Evolutionary conservation across 192 early-diverging fungal genomes (phyloP).

Genomic region (Phycomyces nitens): DNA sequence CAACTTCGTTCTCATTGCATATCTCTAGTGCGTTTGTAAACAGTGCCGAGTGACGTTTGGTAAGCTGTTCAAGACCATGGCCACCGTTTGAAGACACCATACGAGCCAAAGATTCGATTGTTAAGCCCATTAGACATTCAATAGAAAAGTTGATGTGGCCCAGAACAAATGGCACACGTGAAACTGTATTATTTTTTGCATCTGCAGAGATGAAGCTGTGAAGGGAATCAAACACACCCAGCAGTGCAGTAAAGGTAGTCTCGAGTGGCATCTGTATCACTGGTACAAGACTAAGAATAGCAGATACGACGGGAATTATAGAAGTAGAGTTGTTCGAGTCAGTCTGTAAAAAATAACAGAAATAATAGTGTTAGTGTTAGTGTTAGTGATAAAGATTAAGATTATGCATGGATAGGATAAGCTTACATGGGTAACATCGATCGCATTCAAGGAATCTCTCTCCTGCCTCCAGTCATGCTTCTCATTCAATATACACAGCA

Average conservation of each 20-base stretch:
- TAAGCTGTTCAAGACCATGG: conserved; percentile 13
- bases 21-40: conserved; percentile 39
- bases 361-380: too few relatives aligned
- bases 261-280: conserved; percentile 35
- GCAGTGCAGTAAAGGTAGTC: conserved; percentile 26
- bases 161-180: conserved; percentile 35
- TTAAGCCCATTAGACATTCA: conserved; percentile 46
- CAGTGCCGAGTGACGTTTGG: conserved; percentile 20
- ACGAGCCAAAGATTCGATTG: conserved; percentile 42
- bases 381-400: background rate
- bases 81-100: conserved; percentile 21
- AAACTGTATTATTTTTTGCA: conserved; percentile 27
- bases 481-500: conserved; percentile 36
- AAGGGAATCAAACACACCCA: conserved; percentile 29
- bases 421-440: conserved; percentile 37
- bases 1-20: conserved; percentile 44
- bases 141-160: conserved; percentile 43
- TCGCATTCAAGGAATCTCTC: conserved; percentile 34
- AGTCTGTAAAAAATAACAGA: background rate
- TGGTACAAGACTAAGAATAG: conserved; percentile 43
- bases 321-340: conserved; percentile 17
- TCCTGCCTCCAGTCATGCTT: conserved; percentile 49
- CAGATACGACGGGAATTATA: conserved; percentile 36
- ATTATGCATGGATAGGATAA: background rate
- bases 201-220: conserved; percentile 20